phyloP scores from a whole-genome alignment of 768 basidiomycete genomes.

The Rhodocollybia butyracea region DNA sequence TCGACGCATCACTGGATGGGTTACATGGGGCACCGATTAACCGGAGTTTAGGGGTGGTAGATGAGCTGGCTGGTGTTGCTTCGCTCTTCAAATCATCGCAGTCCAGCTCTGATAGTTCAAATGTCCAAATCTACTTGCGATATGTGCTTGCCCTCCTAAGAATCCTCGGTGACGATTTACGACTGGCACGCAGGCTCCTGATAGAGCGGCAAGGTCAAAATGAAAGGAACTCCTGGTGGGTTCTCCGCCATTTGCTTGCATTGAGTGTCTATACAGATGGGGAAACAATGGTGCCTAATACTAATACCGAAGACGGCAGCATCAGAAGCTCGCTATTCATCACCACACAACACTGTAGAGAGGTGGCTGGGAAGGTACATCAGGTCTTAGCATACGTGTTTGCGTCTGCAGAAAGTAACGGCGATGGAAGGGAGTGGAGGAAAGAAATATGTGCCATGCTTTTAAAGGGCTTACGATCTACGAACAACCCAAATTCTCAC shows the following conservation, averaged over 20 bases:
- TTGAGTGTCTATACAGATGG: constrained; percentile 65
- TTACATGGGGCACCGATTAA: constrained; percentile 32
- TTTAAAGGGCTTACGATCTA: background rate
- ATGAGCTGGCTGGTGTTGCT: constrained; percentile 48
- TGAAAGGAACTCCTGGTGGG: constrained; percentile 78
- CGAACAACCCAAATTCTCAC: background rate
- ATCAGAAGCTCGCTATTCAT: background rate
- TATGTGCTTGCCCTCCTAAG: constrained; percentile 53
- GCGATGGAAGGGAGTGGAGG: constrained; percentile 40
- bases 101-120: constrained; percentile 12
- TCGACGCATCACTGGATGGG: constrained; percentile 30
- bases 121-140: constrained; percentile 60
- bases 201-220: constrained; percentile 13
- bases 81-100: constrained; percentile 26
- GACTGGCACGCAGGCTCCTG: constrained; percentile 40
- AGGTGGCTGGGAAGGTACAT: constrained; percentile 44
- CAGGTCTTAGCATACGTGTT: constrained; percentile 65
- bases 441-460: constrained; percentile 15
- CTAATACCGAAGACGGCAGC: constrained; percentile 29
- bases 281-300: constrained; percentile 47
- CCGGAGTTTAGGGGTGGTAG: constrained; percentile 46
- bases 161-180: constrained; percentile 55
- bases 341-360: constrained; percentile 18
- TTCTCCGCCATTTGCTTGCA: constrained; percentile 65
- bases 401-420: constrained; percentile 42